phyloP scores from a whole-genome alignment of 441 rosid species.

The Gossypium aridum region DNA sequence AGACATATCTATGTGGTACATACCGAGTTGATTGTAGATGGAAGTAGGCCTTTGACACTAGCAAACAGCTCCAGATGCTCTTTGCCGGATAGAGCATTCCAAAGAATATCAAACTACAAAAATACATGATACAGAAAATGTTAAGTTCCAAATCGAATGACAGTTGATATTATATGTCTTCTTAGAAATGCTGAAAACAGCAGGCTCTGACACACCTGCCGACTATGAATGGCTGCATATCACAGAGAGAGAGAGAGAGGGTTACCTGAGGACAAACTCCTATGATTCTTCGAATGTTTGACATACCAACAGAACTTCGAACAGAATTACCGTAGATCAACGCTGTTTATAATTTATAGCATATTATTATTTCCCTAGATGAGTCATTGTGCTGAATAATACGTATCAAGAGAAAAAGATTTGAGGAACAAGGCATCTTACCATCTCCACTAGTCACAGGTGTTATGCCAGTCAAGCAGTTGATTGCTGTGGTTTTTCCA shows the following conservation, averaged over 20 bases:
- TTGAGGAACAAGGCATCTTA: slow-evolving; percentile 23
- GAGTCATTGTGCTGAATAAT: background rate
- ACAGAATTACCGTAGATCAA: slow-evolving; percentile 68
- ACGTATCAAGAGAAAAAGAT: background rate
- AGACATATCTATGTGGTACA: slow-evolving; percentile 5
- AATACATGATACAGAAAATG: background rate
- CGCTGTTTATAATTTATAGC: slow-evolving; percentile 38
- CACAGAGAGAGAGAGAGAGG: slow-evolving; percentile 11
- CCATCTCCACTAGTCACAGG: slow-evolving; percentile 88
- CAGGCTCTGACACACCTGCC: background rate
- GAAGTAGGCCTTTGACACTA: slow-evolving; percentile 73
- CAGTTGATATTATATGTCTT: background rate
- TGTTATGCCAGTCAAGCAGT: slow-evolving; percentile 84
- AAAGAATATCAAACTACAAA: slow-evolving; percentile 82
- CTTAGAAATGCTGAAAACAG: background rate
- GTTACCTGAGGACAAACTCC: slow-evolving; percentile 97
- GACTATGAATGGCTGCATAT: background rate
- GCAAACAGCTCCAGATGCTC: slow-evolving; percentile 90
- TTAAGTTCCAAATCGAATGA: background rate
- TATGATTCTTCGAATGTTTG: slow-evolving; percentile 66
- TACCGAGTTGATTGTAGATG: slow-evolving; percentile 55
- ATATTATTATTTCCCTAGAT: background rate
- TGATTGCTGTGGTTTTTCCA: slow-evolving; percentile 89
- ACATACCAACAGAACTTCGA: slow-evolving; percentile 78
- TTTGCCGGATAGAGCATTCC: slow-evolving; percentile 82